These are phyloP conservation scores for Endotrypanum monterogeii DNA, from an alignment of 208 protist genomes.

Conservation along the genomic window DNA sequence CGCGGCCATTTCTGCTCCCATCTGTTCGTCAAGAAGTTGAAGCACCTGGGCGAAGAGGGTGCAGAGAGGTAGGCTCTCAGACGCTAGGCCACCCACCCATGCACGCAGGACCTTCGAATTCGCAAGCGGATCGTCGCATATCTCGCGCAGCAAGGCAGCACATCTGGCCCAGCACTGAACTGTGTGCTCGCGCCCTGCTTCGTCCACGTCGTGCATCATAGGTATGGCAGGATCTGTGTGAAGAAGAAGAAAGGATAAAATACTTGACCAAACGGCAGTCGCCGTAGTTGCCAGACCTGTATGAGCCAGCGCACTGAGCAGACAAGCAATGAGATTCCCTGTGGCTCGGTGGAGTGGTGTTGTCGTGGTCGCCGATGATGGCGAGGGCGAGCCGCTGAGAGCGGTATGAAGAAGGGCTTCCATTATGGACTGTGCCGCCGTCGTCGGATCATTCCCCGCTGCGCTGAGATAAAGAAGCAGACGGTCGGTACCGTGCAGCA, in stretches of 20 bases:
- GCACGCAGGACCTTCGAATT: slow-evolving; percentile 11
- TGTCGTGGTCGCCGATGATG: neutral
- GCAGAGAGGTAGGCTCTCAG: slow-evolving; percentile 16
- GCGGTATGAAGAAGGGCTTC: slow-evolving; percentile 3
- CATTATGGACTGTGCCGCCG: slow-evolving; percentile 3
- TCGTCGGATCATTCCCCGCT: neutral
- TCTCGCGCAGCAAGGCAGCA: slow-evolving; percentile 20
- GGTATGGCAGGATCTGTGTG: neutral
- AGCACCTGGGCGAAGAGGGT: slow-evolving; percentile 11
- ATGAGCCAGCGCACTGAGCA: slow-evolving; percentile 6
- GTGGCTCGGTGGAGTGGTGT: slow-evolving; percentile 19
- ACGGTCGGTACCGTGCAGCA: slow-evolving; percentile 4
- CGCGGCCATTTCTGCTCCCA: neutral
- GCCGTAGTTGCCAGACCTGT: slow-evolving; percentile 7
- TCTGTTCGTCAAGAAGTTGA: neutral
- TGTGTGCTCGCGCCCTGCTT: neutral
- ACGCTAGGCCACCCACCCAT: slow-evolving; percentile 17
- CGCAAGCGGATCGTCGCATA: slow-evolving; percentile 15
- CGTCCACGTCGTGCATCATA: neutral
- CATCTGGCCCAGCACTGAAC: neutral
- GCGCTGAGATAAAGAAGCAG: slow-evolving; percentile 18
- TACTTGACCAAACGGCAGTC: slow-evolving; percentile 3
- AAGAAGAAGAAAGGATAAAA: slow-evolving; percentile 16
- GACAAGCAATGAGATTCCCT: slow-evolving; percentile 12
- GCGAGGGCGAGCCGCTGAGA: neutral